phyloP scores from a whole-genome alignment of 2,329 filamentous ascomycete genomes.

The Botrytis squamosa region DNA sequence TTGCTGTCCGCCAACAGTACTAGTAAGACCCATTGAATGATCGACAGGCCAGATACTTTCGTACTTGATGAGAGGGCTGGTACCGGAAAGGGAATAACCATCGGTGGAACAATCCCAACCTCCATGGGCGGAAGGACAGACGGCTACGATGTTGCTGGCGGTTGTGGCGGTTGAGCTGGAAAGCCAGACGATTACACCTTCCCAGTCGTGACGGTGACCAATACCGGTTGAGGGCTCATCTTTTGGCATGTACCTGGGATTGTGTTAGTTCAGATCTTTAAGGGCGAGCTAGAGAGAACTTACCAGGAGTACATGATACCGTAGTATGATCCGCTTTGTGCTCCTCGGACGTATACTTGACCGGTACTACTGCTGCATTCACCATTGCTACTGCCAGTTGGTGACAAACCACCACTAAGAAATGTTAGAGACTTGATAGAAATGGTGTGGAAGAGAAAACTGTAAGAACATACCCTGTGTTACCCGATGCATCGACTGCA shows the following conservation, averaged over 20 bases:
- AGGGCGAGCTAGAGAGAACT: conserved; percentile 38
- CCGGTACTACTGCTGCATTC: conserved; percentile 47
- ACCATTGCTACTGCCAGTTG: conserved; percentile 42
- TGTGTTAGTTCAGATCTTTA: conserved; percentile 24
- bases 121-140: conserved; percentile 54
- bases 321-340: conserved; percentile 44
- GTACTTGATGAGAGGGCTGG: conserved; percentile 49
- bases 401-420: conserved; percentile 32
- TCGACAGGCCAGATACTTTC: conserved; percentile 48
- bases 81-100: conserved; percentile 44
- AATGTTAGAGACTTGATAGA: conserved; percentile 1
- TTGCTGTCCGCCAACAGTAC: conserved; percentile 41
- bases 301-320: conserved; percentile 54
- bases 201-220: conserved; percentile 57
- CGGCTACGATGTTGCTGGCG: conserved; percentile 45
- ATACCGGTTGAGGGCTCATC: conserved; percentile 43
- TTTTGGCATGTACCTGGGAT: conserved; percentile 49
- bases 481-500: conserved; percentile 55
- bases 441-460: not conserved
- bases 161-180: conserved; percentile 37
- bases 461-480: conserved; percentile 50
- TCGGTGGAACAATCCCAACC: conserved; percentile 46
- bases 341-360: conserved; percentile 51
- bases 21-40: conserved; percentile 43
- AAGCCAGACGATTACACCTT: conserved; percentile 54